A percentile compares a stretch with the other conserved stretches of the same genome.
Conservation (phyloP, 2,329 filamentous ascomycete genomes). For the Fusarium sp. region DNA sequence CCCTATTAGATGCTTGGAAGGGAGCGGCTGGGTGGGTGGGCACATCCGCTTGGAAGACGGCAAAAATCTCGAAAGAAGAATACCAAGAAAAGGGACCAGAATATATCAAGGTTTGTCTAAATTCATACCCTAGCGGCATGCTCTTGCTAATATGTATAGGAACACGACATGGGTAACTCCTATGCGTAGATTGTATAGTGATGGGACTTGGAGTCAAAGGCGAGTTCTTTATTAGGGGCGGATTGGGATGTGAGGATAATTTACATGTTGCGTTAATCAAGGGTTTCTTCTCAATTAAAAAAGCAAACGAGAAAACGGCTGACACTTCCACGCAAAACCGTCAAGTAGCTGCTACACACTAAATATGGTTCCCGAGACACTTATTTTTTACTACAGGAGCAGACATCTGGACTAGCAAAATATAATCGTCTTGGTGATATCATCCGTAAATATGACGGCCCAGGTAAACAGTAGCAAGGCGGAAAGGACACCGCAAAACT, state of each 20-base stretch:
- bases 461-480: slow-evolving; percentile 11
- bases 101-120: slow-evolving; percentile 81
- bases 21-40: slow-evolving; percentile 89
- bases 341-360: neutral
- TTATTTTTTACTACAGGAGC: slow-evolving; percentile 3
- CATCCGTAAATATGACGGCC: neutral
- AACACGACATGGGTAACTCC: slow-evolving; percentile 75
- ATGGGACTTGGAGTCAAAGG: slow-evolving; percentile 41
- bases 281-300: slow-evolving; percentile 10
- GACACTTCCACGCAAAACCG: neutral
- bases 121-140: neutral
- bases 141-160: slow-evolving; percentile 55
- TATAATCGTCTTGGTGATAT: slow-evolving; percentile 3
- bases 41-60: slow-evolving; percentile 67
- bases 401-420: slow-evolving; percentile 7
- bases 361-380: neutral
- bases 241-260: slow-evolving; percentile 24
- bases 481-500: slow-evolving; percentile 2
- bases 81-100: slow-evolving; percentile 93
- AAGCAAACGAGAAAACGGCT: neutral
- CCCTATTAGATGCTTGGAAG: slow-evolving; percentile 90
- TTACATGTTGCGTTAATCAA: slow-evolving; percentile 33
- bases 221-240: slow-evolving; percentile 35
- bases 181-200: slow-evolving; percentile 55
- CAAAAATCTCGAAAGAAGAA: slow-evolving; percentile 81